phyloP scores from a whole-genome alignment of 352 stramenopile genomes.

The Phytophthora pistaciae region DNA sequence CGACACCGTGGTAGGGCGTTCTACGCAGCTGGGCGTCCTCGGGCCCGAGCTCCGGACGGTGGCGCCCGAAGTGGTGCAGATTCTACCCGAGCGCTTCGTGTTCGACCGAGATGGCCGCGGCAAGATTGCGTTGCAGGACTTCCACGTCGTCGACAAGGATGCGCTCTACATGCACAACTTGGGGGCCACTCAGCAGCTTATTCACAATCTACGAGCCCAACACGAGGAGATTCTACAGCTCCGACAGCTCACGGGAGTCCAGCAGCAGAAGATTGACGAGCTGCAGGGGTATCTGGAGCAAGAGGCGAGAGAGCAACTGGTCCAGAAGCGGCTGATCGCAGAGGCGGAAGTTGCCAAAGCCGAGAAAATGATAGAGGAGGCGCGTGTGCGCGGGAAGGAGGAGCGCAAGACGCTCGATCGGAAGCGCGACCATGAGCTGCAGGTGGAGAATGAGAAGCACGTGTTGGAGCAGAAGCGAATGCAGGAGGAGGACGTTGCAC shows the following conservation, averaged over 20 bases:
- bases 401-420: slow-evolving; percentile 60
- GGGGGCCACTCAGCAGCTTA: slow-evolving; percentile 88
- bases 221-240: slow-evolving; percentile 36
- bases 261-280: slow-evolving; percentile 50
- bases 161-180: slow-evolving; percentile 94
- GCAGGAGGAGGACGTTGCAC: slow-evolving; percentile 49
- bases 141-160: slow-evolving; percentile 90
- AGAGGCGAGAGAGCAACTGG: slow-evolving; percentile 69
- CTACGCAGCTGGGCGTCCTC: slow-evolving; percentile 72
- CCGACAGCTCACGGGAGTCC: slow-evolving; percentile 14
- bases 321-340: slow-evolving; percentile 68
- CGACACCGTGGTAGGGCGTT: slow-evolving; percentile 67
- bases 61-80: slow-evolving; percentile 78
- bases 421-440: slow-evolving; percentile 57
- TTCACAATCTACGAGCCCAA: slow-evolving; percentile 41
- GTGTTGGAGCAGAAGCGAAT: slow-evolving; percentile 59
- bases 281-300: slow-evolving; percentile 68
- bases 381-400: slow-evolving; percentile 51
- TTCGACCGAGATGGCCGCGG: slow-evolving; percentile 53
- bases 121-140: slow-evolving; percentile 79
- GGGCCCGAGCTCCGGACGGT: slow-evolving; percentile 64
- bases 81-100: slow-evolving; percentile 67
- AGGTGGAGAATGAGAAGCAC: slow-evolving; percentile 60
- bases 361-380: slow-evolving; percentile 57
- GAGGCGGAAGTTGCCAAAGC: slow-evolving; percentile 44